These are phyloP conservation scores for Pichia sp. DNA, from an alignment of 1,139 yeast species.

Conservation along the genomic window DNA sequence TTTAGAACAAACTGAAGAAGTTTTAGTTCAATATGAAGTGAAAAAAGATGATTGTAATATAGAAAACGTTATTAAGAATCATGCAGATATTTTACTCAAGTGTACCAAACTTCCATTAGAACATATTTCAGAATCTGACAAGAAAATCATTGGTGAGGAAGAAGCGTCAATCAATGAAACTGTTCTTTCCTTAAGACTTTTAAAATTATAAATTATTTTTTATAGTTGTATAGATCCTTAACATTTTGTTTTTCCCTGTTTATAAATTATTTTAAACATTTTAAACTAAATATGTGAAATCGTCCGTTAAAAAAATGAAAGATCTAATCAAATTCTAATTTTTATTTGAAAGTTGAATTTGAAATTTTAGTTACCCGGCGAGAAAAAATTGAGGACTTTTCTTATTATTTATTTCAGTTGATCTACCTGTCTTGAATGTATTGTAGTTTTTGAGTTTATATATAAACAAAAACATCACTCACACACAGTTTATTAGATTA, in stretches of 20 bases:
- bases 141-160: constrained; percentile 70
- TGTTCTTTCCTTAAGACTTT: constrained; percentile 69
- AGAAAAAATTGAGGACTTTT: neutral
- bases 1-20: constrained; percentile 91
- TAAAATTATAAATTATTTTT: constrained; percentile 43
- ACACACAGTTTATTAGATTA: neutral
- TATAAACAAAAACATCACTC: neutral
- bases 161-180: constrained; percentile 88
- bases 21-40: constrained; percentile 73
- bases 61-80: constrained; percentile 54
- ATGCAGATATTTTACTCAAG: constrained; percentile 66
- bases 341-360: neutral
- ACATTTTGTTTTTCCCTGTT: neutral
- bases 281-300: too few species aligned
- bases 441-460: neutral
- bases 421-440: neutral
- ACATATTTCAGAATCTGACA: constrained; percentile 35
- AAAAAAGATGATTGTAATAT: constrained; percentile 63
- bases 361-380: neutral
- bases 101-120: constrained; percentile 63
- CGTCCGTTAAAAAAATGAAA: too few species aligned
- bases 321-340: neutral
- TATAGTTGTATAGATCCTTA: neutral
- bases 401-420: neutral
- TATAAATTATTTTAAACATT: neutral